A percentile compares a stretch with the other conserved stretches of the same genome.
Evolutionary conservation across 2,329 filamentous ascomycete genomes (phyloP).

Genomic region (Bipolaris gigantea): DNA sequence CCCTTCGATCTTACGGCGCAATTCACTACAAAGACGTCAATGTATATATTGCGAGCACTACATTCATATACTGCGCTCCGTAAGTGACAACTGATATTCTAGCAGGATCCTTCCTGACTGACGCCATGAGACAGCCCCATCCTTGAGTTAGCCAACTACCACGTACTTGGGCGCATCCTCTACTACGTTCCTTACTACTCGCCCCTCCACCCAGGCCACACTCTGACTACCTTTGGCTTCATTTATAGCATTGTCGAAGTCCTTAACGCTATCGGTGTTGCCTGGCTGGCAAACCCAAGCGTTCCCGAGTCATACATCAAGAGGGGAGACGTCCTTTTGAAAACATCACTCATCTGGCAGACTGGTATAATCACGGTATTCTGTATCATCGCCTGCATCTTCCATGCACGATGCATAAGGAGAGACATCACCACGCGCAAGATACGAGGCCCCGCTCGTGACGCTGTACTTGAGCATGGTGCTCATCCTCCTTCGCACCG

Average conservation of each 20-base stretch:
- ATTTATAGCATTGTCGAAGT: constrained; percentile 55
- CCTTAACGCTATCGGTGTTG: constrained; percentile 54
- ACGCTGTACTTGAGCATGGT: constrained; percentile 51
- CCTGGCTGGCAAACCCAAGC: constrained; percentile 44
- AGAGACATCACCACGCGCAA: constrained; percentile 49
- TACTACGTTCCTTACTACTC: constrained; percentile 62
- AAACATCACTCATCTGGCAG: constrained; percentile 54
- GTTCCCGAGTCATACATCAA: constrained; percentile 38
- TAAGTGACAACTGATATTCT: constrained; percentile 9
- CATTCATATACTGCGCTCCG: constrained; percentile 42
- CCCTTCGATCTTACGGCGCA: constrained; percentile 55
- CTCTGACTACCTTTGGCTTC: constrained; percentile 60
- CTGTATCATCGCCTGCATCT: constrained; percentile 47
- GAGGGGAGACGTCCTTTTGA: constrained; percentile 50
- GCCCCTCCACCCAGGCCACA: constrained; percentile 58
- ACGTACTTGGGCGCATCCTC: constrained; percentile 60
- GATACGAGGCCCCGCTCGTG: constrained; percentile 44
- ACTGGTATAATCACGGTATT: constrained; percentile 53
- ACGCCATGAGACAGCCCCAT: constrained; percentile 12
- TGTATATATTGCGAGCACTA: constrained; percentile 43
- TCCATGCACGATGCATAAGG: constrained; percentile 48
- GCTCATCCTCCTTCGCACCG: constrained; percentile 50
- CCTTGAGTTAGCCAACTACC: constrained; percentile 56
- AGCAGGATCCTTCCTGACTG: background rate
- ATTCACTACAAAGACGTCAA: constrained; percentile 51